Evolutionary conservation across 2,329 filamentous ascomycete species (phyloP).

Genomic region (Ophiognomonia clavigignenti-juglandacearum): DNA sequence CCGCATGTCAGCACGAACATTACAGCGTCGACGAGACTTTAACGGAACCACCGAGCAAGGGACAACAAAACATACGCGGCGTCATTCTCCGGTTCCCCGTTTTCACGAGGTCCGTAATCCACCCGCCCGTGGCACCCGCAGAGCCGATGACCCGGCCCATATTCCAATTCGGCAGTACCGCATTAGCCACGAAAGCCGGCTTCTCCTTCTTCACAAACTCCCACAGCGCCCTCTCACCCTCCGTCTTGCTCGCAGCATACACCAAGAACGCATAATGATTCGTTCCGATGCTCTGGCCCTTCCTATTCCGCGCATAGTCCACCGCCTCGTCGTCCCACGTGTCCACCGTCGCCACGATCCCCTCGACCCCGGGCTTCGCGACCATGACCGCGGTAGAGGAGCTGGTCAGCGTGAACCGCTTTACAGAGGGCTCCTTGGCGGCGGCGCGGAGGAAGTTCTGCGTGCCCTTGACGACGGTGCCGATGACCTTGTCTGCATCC

Average conservation of each 20-base stretch:
- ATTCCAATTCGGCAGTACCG: background rate
- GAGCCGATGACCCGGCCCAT: background rate
- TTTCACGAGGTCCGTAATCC: background rate
- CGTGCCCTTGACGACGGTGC: slow-evolving; percentile 24
- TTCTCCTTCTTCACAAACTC: slow-evolving; percentile 13
- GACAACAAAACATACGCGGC: background rate
- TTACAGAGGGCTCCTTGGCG: slow-evolving; percentile 27
- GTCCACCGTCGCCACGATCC: slow-evolving; percentile 17
- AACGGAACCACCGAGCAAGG: background rate
- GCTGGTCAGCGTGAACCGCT: slow-evolving; percentile 36
- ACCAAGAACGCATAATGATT: background rate
- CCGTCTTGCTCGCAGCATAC: slow-evolving; percentile 17
- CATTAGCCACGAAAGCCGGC: slow-evolving; percentile 13
- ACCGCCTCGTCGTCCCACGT: slow-evolving; percentile 20
- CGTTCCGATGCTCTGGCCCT: background rate
- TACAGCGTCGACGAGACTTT: too few species aligned
- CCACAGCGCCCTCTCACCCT: slow-evolving; percentile 17
- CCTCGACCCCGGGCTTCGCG: slow-evolving; percentile 18
- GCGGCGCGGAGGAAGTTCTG: slow-evolving; percentile 30
- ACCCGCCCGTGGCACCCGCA: background rate
- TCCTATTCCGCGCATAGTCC: background rate
- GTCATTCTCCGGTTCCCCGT: background rate
- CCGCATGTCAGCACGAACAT: background rate
- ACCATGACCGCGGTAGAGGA: slow-evolving; percentile 24
- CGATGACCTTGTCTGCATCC: slow-evolving; percentile 36